These are phyloP conservation scores for Piper longum DNA, from an alignment of 164 flowering plant species.

Conservation along the genomic window DNA sequence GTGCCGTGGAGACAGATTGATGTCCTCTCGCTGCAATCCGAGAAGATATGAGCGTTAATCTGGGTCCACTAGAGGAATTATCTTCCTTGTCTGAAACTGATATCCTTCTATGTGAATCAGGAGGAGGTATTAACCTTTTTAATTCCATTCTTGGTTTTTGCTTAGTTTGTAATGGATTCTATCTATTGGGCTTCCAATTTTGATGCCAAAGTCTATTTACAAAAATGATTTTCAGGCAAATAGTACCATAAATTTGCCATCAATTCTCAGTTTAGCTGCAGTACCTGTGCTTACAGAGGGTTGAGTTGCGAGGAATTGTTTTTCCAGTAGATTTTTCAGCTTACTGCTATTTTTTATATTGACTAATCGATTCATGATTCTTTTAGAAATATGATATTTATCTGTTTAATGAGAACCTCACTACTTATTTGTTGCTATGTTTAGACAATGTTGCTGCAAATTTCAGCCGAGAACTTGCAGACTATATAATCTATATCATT, in stretches of 20 bases:
- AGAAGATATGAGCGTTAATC: constrained; percentile 95
- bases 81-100: constrained; percentile 79
- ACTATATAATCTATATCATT: constrained; percentile 87
- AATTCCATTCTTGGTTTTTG: background rate
- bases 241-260: background rate
- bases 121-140: constrained; percentile 55
- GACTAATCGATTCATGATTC: no score
- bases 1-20: constrained; percentile 98
- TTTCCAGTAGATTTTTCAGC: background rate
- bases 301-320: background rate
- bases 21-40: constrained; percentile 99
- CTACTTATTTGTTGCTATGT: constrained; percentile 1
- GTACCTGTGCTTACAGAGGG: background rate
- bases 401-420: background rate
- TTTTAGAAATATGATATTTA: no score
- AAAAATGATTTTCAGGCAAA: no score
- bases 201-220: no score
- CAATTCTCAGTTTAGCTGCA: background rate
- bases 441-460: constrained; percentile 96
- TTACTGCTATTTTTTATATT: background rate
- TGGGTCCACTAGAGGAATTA: constrained; percentile 95
- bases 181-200: no score
- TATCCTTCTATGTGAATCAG: constrained; percentile 96
- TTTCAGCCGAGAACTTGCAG: constrained; percentile 95
- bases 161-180: no score